Conservation (phyloP, 2,329 filamentous ascomycete species). For the Leptodontidium sp. region DNA sequence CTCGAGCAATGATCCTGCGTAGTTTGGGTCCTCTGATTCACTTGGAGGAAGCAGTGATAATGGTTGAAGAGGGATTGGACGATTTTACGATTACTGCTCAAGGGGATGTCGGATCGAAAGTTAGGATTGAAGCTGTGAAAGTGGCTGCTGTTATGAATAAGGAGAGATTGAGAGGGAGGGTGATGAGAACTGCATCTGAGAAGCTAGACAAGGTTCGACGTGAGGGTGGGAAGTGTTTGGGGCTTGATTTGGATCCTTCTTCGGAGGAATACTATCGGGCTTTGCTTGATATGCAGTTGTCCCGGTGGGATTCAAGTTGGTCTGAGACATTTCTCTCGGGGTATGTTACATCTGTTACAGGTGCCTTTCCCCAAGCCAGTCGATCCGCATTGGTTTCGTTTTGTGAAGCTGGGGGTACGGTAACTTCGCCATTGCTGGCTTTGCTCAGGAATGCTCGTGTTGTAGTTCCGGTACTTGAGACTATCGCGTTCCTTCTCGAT, state of each 20-base stretch:
- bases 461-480: conserved; percentile 78
- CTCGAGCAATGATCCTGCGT: conserved; percentile 62
- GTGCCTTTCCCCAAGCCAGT: conserved; percentile 76
- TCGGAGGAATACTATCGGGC: conserved; percentile 4
- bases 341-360: conserved; percentile 77
- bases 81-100: conserved; percentile 92
- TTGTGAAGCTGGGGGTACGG: conserved; percentile 49
- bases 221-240: conserved; percentile 60
- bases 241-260: conserved; percentile 46
- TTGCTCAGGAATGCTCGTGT: conserved; percentile 65
- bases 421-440: conserved; percentile 50
- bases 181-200: conserved; percentile 79
- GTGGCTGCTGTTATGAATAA: conserved; percentile 46
- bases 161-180: conserved; percentile 28
- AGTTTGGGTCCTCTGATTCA: conserved; percentile 56
- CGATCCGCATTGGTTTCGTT: conserved; percentile 69
- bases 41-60: conserved; percentile 29
- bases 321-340: conserved; percentile 53
- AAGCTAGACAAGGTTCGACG: conserved; percentile 88
- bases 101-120: conserved; percentile 89
- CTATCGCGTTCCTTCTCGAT: conserved; percentile 80
- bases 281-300: conserved; percentile 5
- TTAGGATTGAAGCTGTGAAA: conserved; percentile 80
- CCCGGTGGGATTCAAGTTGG: not conserved
- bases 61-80: conserved; percentile 69